These are phyloP conservation scores for Ceratopteris richardii DNA, from an alignment of 75 land plant species.

Conservation along the genomic window DNA sequence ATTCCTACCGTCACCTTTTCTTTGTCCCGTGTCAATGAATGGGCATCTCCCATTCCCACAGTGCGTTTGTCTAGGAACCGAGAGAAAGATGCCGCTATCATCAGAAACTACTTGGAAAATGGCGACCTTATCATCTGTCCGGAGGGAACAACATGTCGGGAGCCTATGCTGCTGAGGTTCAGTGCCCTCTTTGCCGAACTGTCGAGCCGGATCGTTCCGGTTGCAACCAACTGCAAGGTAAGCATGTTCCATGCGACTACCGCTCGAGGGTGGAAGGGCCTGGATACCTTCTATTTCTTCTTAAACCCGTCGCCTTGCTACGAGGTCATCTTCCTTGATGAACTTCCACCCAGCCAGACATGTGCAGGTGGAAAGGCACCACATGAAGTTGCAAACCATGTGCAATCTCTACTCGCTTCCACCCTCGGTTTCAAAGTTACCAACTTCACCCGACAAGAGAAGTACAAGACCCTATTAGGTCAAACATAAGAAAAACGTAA, in stretches of 20 bases:
- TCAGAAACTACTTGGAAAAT: constrained; percentile 36
- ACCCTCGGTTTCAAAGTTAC: constrained; percentile 92
- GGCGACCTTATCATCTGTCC: constrained; percentile 87
- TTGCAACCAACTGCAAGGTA: constrained; percentile 62
- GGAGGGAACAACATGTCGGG: constrained; percentile 93
- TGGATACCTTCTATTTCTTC: constrained; percentile 89
- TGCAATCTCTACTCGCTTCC: constrained; percentile 63
- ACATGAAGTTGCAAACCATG: constrained; percentile 82
- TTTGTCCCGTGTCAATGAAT: constrained; percentile 69
- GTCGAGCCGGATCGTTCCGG: constrained; percentile 78
- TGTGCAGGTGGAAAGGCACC: constrained; percentile 68
- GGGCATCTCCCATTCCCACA: constrained; percentile 83
- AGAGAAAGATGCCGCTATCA: constrained; percentile 53
- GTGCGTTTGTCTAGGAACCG: constrained; percentile 63
- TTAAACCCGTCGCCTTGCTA: constrained; percentile 85
- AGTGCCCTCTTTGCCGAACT: constrained; percentile 87
- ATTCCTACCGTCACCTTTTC: constrained; percentile 89
- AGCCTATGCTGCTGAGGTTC: constrained; percentile 83
- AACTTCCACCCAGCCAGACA: constrained; percentile 66
- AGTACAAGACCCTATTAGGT: constrained; percentile 77
- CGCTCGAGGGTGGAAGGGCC: constrained; percentile 73
- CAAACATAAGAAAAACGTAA: too few species aligned
- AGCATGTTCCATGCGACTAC: constrained; percentile 87
- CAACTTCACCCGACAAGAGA: constrained; percentile 73
- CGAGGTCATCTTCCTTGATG: constrained; percentile 69